phyloP scores from a whole-genome alignment of 129 eudicot genomes.

The Oenanthe sinensis region DNA sequence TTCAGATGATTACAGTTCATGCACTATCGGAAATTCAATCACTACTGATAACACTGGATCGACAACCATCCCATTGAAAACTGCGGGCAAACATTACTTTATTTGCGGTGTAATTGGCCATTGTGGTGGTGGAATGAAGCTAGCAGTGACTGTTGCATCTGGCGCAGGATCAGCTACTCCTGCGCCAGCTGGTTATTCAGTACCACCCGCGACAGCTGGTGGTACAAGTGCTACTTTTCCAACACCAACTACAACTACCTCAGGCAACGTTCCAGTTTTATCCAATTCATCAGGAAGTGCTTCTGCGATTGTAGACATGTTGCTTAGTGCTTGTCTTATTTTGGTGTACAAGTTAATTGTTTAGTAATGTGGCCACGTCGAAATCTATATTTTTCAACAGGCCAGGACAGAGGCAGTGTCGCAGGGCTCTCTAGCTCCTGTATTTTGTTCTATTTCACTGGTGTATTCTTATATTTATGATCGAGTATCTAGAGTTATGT shows the following conservation, averaged over 20 bases:
- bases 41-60: constrained; percentile 52
- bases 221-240: not conserved
- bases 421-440: not conserved
- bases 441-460: not conserved
- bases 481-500: not conserved
- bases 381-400: not conserved
- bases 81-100: constrained; percentile 62
- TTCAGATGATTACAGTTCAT: constrained; percentile 46
- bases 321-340: not conserved
- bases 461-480: not conserved
- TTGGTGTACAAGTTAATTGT: not conserved
- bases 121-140: constrained; percentile 77
- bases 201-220: not conserved
- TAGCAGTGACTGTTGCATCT: constrained; percentile 38
- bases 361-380: not conserved
- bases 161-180: constrained; percentile 17
- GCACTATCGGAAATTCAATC: constrained; percentile 56
- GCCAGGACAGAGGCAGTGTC: constrained; percentile 7
- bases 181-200: not conserved
- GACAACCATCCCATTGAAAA: constrained; percentile 60
- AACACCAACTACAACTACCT: not conserved
- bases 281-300: not conserved
- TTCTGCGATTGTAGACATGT: not conserved
- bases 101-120: constrained; percentile 73
- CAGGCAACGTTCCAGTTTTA: not conserved